Percentiles rank a stretch among this genome's conserved stretches.
phyloP scores from a whole-genome alignment of 2,329 filamentous ascomycete genomes.

The Talaromyces verruculosus region DNA sequence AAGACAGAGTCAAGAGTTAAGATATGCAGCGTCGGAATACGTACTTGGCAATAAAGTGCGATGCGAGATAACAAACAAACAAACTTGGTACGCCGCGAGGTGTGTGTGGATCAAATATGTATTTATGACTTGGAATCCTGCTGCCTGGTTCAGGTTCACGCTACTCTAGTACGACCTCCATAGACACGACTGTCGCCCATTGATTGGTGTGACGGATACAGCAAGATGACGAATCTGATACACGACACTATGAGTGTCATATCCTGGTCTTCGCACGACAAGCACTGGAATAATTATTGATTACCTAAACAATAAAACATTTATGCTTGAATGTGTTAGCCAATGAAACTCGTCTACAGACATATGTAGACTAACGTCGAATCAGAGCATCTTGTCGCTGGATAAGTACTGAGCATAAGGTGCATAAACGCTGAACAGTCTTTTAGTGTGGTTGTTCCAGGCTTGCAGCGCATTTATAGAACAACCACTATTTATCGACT shows the following conservation, averaged over 20 bases:
- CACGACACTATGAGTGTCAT: not conserved
- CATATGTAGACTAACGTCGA: not conserved
- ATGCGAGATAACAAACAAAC: not conserved
- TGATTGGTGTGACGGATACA: conserved; percentile 9
- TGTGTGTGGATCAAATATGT: conserved; percentile 7
- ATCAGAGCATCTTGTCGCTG: not conserved
- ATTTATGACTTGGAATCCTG: conserved; percentile 1
- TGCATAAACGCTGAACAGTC: not conserved
- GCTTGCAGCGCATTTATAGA: not conserved
- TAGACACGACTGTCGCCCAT: not conserved
- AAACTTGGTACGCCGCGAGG: not conserved
- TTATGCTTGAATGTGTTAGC: not conserved
- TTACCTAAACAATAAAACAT: not conserved
- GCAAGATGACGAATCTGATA: conserved; percentile 8
- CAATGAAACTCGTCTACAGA: not conserved
- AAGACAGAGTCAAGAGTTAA: not conserved
- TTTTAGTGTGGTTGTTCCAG: too few relatives aligned
- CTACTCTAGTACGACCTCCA: not conserved
- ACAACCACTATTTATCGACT: not conserved
- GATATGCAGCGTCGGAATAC: not conserved
- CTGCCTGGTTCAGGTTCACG: conserved; percentile 11
- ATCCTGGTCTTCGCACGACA: not conserved
- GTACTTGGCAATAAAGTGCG: not conserved
- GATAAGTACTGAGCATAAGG: not conserved
- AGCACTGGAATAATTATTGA: not conserved